phyloP scores from a whole-genome alignment of 1,284 basidiomycete species.

The Ganoderma lingzhi region DNA sequence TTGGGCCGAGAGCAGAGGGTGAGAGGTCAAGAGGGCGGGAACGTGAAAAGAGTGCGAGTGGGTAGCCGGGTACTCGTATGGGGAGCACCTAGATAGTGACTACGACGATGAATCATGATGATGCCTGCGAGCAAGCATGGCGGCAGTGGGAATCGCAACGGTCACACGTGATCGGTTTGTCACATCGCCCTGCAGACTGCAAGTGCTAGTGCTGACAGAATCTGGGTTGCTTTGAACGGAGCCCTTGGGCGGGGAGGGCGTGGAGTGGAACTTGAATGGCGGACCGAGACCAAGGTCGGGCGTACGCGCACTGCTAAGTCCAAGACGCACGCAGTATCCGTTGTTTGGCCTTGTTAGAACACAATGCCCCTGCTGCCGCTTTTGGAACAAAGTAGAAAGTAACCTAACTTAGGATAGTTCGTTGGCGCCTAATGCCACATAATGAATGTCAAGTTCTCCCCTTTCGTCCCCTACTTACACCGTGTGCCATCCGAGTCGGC shows the following conservation, averaged over 20 bases:
- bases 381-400: background rate
- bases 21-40: background rate
- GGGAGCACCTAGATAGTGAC: background rate
- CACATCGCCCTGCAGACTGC: background rate
- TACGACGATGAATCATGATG: background rate
- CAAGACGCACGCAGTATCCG: background rate
- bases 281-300: too few species aligned
- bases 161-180: background rate
- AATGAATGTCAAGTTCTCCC: background rate
- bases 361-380: conserved; percentile 20
- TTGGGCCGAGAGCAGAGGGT: conserved; percentile 1
- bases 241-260: background rate
- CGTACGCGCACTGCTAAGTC: background rate
- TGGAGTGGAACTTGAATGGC: background rate
- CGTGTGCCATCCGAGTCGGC: background rate
- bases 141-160: background rate
- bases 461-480: too few species aligned
- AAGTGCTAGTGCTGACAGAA: background rate
- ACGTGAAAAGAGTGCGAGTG: background rate
- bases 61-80: background rate
- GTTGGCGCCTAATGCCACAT: too few species aligned
- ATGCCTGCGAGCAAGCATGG: background rate
- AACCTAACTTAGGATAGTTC: too few species aligned
- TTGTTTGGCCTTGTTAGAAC: conserved; percentile 29
- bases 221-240: background rate